Evolutionary conservation across 805 yeast genomes (phyloP), one percentile per base, ranked within the genome.

Genomic region (Metschnikowia amazonensis): DNA sequence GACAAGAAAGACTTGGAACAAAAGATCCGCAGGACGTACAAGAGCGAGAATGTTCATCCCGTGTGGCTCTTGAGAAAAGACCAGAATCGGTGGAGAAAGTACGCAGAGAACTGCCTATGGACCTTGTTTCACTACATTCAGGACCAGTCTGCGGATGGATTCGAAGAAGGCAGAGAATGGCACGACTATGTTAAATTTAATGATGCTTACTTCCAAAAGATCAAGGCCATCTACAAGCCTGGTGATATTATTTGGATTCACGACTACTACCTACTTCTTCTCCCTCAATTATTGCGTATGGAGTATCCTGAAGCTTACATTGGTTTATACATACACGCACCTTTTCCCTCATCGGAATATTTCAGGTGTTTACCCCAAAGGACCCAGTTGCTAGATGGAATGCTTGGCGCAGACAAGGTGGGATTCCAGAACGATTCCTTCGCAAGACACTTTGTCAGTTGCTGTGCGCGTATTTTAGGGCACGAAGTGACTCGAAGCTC

Each of bases 331-430:
- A 66, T 90, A 53, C 97, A 90, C 63, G 78, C 88, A 2, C 96
- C 97, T n/a, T 90, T 92, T 75, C 97, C 97, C 10, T 82, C 96
- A 21, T 83, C 89, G 14, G 99, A 94, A 65, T 89, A 90, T 63
- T 89, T 94, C 69, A 77, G 97, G 50, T 86, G 96, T 55, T 66
- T 95, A 29, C 82, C 96, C 31, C 86, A 86, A 65, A 77, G 99
- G 53, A 75, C 81, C 46, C 84, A 86, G 59, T 70, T 94, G 41
- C 73, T 94, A 47, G 95, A 88, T 59, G 98, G 99, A 14, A 78
- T 94, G 78, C 76, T 94, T 40, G 98, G 98, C 20, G 81, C 96
- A 5, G 87, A 89, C 61, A 79, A 82, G 58, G 77, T 94, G 38
- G 89, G 86, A 8, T 89, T 94, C 68, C 99, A 94, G 64, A 81